Conservation (phyloP, 768 basidiomycete species). For the Sutorius australiensis region DNA sequence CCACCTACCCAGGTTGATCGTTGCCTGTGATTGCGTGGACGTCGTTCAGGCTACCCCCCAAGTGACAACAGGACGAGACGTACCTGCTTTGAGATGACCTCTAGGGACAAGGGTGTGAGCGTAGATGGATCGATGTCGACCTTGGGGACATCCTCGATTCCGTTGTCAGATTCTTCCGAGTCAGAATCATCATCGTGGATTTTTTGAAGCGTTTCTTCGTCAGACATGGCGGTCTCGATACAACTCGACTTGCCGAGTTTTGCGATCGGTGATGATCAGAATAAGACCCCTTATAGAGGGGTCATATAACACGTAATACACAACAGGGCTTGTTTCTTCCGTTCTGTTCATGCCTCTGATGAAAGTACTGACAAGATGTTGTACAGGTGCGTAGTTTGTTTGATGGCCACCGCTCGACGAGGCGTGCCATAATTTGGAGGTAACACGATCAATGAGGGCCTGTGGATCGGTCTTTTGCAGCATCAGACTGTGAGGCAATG, state of each 20-base stretch:
- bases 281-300: constrained; percentile 11
- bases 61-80: constrained; percentile 17
- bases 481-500: neutral
- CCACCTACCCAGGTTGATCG: constrained; percentile 79
- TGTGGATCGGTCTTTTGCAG: too few species aligned
- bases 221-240: constrained; percentile 47
- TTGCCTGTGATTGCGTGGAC: constrained; percentile 56
- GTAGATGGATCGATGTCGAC: constrained; percentile 78
- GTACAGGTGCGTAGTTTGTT: too few species aligned
- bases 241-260: neutral
- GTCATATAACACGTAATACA: constrained; percentile 16
- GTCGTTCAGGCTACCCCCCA: neutral
- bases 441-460: neutral
- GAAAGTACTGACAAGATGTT: too few species aligned
- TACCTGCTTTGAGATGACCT: constrained; percentile 90
- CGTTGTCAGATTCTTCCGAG: constrained; percentile 63
- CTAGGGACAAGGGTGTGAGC: constrained; percentile 83
- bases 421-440: neutral
- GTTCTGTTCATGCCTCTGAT: too few species aligned
- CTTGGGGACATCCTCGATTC: constrained; percentile 51
- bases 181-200: constrained; percentile 64
- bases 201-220: constrained; percentile 66
- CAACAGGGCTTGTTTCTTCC: neutral
- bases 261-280: constrained; percentile 18
- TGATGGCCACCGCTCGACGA: too few species aligned